Evolutionary conservation across 108 stramenopile species (phyloP), one percentile per base, ranked within the genome.

Genomic region (Skeletonema tropicum): DNA sequence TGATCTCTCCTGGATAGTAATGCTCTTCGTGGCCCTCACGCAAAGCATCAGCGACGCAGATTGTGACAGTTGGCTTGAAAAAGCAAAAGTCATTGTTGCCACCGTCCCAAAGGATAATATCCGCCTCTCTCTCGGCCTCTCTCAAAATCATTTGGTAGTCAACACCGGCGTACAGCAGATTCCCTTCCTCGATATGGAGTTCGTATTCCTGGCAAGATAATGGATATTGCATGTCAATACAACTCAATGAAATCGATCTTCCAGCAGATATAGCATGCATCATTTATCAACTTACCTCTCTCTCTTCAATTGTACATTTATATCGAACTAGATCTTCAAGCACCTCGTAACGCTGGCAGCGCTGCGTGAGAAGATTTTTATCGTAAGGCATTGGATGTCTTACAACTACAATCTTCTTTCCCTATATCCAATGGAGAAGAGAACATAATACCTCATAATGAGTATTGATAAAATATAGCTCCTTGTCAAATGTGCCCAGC

Each of bases 351-450:
- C 85, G 55, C 59, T 85, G 81, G 60, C 85, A 85, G 38, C 85
- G 75, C 41, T 85, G 85, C 10, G 60, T 71, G 32, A 79, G 41
- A 15, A 85, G 48, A 33, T 57, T 55, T 57, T 77, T 57, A 66
- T 85, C 85, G 73, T 85, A 85, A 7, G 85, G 85, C 85, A 85
- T 85, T 12, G 85, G 85, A 35, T 85, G 85, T 1, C 85, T 71
- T 0, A 83, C 77, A 1, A 77, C 85, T 36, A 74, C 85, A 41
- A 85, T 57, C 26, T 58, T 82, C 73, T 73, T 74, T 12, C 85
- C 85, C 52, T 69, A 15, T 29, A 29, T 41, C 39, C 11, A 41
- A 12, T 12, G 2, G 39, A 41, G 39, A 41, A 12, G 39, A 41
- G 39, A 41, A 41, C 26, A 29, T 29, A 29, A 29, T 29, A 29